phyloP scores from a whole-genome alignment of 179 eudicot genomes.

The Heliamphora pulchella region DNA sequence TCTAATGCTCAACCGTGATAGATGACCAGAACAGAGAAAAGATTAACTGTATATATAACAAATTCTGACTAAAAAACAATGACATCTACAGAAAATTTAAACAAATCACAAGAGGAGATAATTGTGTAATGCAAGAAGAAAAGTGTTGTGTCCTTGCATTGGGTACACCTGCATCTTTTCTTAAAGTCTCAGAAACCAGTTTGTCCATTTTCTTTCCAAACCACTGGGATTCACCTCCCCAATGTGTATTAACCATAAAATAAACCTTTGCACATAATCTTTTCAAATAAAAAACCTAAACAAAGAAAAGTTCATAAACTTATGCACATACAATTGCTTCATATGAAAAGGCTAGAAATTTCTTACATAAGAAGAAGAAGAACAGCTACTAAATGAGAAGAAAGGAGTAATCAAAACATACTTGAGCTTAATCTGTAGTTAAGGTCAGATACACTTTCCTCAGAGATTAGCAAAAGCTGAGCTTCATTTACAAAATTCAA shows the following conservation, averaged over 20 bases:
- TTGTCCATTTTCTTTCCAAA: neutral
- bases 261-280: neutral
- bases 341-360: neutral
- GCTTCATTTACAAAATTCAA: constrained; percentile 93
- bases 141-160: neutral
- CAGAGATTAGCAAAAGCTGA: constrained; percentile 77
- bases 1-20: neutral
- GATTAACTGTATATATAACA: neutral
- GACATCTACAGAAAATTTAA: neutral
- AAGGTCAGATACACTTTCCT: constrained; percentile 76
- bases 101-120: neutral
- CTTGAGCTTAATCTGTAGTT: constrained; percentile 61
- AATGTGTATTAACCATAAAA: no score
- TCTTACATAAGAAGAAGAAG: neutral
- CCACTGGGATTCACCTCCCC: neutral
- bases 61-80: neutral
- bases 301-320: neutral
- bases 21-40: neutral
- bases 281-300: neutral
- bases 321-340: neutral
- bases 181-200: neutral
- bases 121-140: neutral
- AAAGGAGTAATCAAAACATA: constrained; percentile 34
- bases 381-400: neutral
- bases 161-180: no score